Evolutionary conservation across 305 asterid genomes (phyloP), one percentile per base, ranked within the genome.

Genomic region (Plantago coronopus): DNA sequence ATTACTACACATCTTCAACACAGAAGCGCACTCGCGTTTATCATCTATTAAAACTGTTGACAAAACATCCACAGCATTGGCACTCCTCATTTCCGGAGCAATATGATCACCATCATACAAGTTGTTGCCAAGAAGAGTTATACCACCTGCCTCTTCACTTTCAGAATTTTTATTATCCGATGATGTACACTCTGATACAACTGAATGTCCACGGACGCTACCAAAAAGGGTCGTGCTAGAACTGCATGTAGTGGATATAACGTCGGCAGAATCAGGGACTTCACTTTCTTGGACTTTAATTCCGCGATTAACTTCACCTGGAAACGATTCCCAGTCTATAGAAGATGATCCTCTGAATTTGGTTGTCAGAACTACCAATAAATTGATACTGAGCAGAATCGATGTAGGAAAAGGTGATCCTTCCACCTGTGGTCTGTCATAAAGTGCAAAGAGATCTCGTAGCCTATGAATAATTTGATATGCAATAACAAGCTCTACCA

Each of bases 401-500:
- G 96, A 84, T 56, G 93, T 77, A 57, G 99, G 99, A 75, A 93
- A 93, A 53, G 99, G 99, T 4, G 94, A 89, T 65, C 97, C 97
- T 78, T 93, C 99, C 71, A 83, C 84, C 69, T 88, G 95, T 58
- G 97, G 99, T 64, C 99, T 79, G 71, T 93, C 99, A 83, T 93
- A 89, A 57, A 93, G 97, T 37, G 99, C 99, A 77, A 93, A 89
- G 64, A 93, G 90, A 68, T 93, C 99, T 47, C 99, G 83, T 63
- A 93, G 70, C 71, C 95, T 82, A 66, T 93, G 97, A 76, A 93
- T 86, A 76, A 93, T 81, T 72, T 93, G 97, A 76, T 93, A 89
- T 17, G 90, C 84, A 72, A 89, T 81, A 67, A 93, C 89, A 62
- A 93, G 96, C 85, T 93, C 97, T 51, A 81, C 66, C 71, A 93